phyloP scores from a whole-genome alignment of 768 basidiomycete genomes.

The Hypholoma sublateritium region DNA sequence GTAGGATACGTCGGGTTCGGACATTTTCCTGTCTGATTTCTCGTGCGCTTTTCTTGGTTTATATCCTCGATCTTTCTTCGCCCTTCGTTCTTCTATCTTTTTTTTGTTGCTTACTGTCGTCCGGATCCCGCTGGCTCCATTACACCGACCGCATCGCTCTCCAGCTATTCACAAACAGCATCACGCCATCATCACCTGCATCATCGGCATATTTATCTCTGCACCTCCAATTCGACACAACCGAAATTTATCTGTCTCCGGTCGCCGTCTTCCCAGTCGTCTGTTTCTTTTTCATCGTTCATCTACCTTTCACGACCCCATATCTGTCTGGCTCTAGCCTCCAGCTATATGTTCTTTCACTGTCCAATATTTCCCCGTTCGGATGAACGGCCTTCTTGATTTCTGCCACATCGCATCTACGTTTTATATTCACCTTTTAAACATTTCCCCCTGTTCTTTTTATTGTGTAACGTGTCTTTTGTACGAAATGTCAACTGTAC shows the following conservation, averaged over 20 bases:
- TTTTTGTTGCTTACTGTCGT: background rate
- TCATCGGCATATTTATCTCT: slow-evolving; percentile 11
- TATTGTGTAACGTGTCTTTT: background rate
- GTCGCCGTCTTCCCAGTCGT: background rate
- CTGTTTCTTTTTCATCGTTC: background rate
- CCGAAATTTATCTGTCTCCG: background rate
- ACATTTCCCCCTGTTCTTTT: background rate
- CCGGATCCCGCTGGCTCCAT: background rate
- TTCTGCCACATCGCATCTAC: background rate
- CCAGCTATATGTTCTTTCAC: background rate
- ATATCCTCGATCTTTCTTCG: background rate
- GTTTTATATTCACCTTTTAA: background rate
- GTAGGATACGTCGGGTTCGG: slow-evolving; percentile 1
- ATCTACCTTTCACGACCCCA: background rate
- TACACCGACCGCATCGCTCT: slow-evolving; percentile 4
- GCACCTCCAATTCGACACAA: background rate
- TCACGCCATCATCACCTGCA: background rate
- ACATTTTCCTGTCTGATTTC: background rate
- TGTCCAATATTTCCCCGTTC: background rate
- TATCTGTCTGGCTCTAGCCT: background rate
- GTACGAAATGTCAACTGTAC: slow-evolving; percentile 3
- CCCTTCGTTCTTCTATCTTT: background rate
- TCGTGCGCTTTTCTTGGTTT: background rate
- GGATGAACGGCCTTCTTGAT: background rate
- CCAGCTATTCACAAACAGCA: slow-evolving; percentile 1